Percentiles rank a stretch among this genome's conserved stretches.
Conservation (phyloP, 345 rosid genomes). For the Gossypium longicalyx region DNA sequence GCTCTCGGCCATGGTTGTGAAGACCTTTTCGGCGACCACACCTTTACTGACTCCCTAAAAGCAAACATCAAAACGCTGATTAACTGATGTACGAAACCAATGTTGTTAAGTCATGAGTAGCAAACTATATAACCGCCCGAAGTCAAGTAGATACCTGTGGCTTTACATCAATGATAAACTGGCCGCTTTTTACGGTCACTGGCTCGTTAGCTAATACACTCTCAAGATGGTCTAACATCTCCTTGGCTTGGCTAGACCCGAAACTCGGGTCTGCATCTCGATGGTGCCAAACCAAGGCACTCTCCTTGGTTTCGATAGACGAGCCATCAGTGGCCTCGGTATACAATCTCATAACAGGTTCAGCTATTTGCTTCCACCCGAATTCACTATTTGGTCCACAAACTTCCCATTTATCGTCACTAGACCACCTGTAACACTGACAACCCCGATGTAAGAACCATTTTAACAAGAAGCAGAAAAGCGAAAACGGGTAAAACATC, state of each 20-base stretch:
- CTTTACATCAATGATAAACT: conserved; percentile 69
- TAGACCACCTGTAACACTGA: conserved; percentile 43
- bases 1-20: conserved; percentile 41
- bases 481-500: background rate
- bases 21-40: conserved; percentile 50
- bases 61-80: conserved; percentile 4
- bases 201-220: conserved; percentile 74
- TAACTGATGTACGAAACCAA: conserved; percentile 2
- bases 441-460: conserved; percentile 7
- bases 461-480: background rate
- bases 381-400: conserved; percentile 50
- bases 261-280: conserved; percentile 68
- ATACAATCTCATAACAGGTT: conserved; percentile 67
- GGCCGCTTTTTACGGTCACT: conserved; percentile 65
- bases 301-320: conserved; percentile 57
- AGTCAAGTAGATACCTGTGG: conserved; percentile 45
- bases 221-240: conserved; percentile 73
- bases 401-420: conserved; percentile 41
- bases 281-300: conserved; percentile 75
- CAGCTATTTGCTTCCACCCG: conserved; percentile 66
- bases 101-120: background rate
- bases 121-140: background rate
- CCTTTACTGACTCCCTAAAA: conserved; percentile 66
- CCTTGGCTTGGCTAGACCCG: conserved; percentile 78
- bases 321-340: conserved; percentile 81